Percentiles rank a stretch among this genome's conserved stretches.
Conservation (phyloP, 805 yeast species). For the Myxozyma melibiosi region DNA sequence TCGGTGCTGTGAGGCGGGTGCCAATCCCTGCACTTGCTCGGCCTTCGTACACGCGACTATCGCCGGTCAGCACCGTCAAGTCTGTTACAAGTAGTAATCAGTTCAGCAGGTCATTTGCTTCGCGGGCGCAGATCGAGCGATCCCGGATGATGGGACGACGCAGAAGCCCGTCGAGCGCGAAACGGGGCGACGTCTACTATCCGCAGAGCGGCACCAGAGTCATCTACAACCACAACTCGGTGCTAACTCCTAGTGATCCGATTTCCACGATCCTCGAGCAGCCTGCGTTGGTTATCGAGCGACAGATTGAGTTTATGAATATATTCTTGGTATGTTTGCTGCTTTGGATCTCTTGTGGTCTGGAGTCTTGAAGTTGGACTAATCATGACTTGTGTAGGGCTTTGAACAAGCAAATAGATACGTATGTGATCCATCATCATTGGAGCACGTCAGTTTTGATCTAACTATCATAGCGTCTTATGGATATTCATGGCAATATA, state of each 20-base stretch:
- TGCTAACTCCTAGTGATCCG: constrained; percentile 49
- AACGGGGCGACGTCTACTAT: neutral
- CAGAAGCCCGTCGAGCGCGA: neutral
- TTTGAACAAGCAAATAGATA: constrained; percentile 90
- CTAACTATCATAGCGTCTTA: constrained; percentile 46
- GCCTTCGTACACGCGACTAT: too few species aligned
- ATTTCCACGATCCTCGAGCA: constrained; percentile 65
- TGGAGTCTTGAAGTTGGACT: neutral
- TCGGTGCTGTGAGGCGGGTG: too few species aligned
- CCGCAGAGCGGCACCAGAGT: neutral
- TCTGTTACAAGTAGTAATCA: too few species aligned
- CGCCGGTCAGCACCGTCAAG: too few species aligned
- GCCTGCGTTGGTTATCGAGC: constrained; percentile 84
- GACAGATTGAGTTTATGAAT: constrained; percentile 87
- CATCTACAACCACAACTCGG: constrained; percentile 18
- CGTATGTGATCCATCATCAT: constrained; percentile 31
- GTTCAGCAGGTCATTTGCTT: constrained; percentile 2
- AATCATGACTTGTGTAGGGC: constrained; percentile 47
- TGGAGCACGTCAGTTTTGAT: neutral
- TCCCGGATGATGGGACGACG: neutral
- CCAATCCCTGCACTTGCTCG: too few species aligned
- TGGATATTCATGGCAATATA: constrained; percentile 71
- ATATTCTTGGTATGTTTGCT: constrained; percentile 51
- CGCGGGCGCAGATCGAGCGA: constrained; percentile 17
- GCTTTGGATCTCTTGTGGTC: too few species aligned